phyloP scores from a whole-genome alignment of 768 basidiomycete species.

The Podaxis rugospora region DNA sequence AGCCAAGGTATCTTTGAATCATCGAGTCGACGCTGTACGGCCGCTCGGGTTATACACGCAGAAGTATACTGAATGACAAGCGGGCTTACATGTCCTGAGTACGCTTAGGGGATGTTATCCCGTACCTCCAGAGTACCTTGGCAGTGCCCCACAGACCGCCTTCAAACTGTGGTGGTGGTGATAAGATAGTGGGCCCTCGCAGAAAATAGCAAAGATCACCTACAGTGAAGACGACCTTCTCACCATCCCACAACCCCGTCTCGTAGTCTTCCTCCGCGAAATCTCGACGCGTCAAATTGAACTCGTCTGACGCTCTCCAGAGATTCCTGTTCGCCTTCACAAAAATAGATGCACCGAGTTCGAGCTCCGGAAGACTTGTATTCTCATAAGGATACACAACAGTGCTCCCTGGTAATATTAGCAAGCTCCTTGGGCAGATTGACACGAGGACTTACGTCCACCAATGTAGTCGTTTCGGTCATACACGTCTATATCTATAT shows the following conservation, averaged over 20 bases:
- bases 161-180: conserved; percentile 30
- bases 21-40: conserved; percentile 49
- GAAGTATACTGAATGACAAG: not conserved
- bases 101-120: conserved; percentile 52
- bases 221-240: conserved; percentile 62
- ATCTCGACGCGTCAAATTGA: conserved; percentile 56
- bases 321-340: conserved; percentile 66
- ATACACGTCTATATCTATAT: conserved; percentile 80
- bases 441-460: conserved; percentile 60
- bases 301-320: conserved; percentile 76
- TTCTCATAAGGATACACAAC: conserved; percentile 71
- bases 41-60: not conserved
- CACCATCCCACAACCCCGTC: conserved; percentile 83
- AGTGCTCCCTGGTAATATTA: conserved; percentile 57
- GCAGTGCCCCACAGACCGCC: conserved; percentile 69
- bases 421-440: not conserved
- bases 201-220: conserved; percentile 16
- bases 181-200: conserved; percentile 3
- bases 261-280: conserved; percentile 46
- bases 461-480: conserved; percentile 76
- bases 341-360: conserved; percentile 89
- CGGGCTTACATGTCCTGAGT: conserved; percentile 49
- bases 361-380: conserved; percentile 54
- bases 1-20: conserved; percentile 43
- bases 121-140: conserved; percentile 78